These are phyloP conservation scores for Spathaspora passalidarum DNA, from an alignment of 805 yeast species.

Conservation along the genomic window DNA sequence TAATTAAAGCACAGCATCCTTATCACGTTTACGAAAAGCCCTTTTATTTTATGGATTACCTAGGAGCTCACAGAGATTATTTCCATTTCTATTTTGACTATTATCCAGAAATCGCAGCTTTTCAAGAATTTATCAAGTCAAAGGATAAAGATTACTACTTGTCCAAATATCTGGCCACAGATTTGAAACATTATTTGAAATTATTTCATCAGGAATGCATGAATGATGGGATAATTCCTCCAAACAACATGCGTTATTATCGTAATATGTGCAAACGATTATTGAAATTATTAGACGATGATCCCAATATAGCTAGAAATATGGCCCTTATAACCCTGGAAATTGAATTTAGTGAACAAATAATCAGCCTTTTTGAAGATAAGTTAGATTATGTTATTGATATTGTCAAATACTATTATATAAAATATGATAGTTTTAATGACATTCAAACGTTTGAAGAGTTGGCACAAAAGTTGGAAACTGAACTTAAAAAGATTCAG, in stretches of 20 bases:
- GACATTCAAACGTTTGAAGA: background rate
- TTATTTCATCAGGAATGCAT: background rate
- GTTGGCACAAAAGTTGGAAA: background rate
- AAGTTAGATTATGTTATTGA: constrained; percentile 2
- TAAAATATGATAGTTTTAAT: background rate
- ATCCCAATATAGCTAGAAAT: background rate
- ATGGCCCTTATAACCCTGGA: background rate
- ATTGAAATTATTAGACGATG: background rate
- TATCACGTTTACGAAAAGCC: background rate
- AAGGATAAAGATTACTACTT: background rate
- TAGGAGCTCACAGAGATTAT: background rate
- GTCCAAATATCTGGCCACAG: background rate
- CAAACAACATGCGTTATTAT: background rate
- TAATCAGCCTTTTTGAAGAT: background rate
- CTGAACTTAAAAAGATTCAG: background rate
- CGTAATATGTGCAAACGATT: background rate
- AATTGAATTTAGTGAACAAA: background rate
- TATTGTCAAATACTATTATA: background rate
- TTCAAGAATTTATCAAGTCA: background rate
- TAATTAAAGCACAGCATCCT: background rate
- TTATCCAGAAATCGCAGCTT: background rate
- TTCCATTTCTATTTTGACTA: background rate
- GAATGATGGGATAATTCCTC: background rate
- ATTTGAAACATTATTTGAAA: background rate
- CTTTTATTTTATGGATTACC: constrained; percentile 1